phyloP scores from a whole-genome alignment of 2,329 filamentous ascomycete species.

The Penicillium rolfsii region DNA sequence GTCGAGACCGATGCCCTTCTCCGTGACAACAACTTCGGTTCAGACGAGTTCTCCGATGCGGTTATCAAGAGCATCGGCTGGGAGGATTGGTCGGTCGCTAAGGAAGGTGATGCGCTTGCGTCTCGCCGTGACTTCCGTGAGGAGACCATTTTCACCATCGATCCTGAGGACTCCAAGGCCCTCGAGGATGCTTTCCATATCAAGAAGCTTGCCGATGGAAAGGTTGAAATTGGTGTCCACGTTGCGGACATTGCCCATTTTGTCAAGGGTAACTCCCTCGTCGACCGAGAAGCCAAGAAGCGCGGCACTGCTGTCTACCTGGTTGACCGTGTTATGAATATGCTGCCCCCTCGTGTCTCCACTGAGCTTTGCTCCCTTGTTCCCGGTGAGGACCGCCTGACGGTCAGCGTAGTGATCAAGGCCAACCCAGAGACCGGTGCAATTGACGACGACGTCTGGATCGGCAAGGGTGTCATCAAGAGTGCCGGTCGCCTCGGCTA shows the following conservation, averaged over 20 bases:
- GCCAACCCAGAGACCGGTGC: conserved; percentile 82
- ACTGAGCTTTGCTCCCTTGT: conserved; percentile 84
- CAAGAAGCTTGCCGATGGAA: conserved; percentile 79
- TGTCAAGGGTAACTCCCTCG: conserved; percentile 91
- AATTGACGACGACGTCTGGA: conserved; percentile 85
- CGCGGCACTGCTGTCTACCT: conserved; percentile 94
- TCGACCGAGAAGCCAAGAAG: conserved; percentile 97
- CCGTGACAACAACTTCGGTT: conserved; percentile 97
- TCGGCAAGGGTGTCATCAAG: conserved; percentile 92
- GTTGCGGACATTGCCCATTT: conserved; percentile 96
- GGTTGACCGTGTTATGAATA: conserved; percentile 82
- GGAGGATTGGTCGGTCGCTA: conserved; percentile 85
- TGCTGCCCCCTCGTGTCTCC: conserved; percentile 85
- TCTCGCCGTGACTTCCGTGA: conserved; percentile 86
- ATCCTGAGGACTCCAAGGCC: conserved; percentile 83
- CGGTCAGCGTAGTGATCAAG: conserved; percentile 90
- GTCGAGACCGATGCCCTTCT: conserved; percentile 97
- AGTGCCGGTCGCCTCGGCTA: conserved; percentile 85
- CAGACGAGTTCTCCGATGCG: conserved; percentile 96
- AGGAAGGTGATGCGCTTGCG: conserved; percentile 77
- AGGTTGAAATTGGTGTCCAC: conserved; percentile 92
- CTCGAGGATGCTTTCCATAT: conserved; percentile 92
- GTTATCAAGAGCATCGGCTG: conserved; percentile 90
- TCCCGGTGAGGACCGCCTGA: conserved; percentile 85
- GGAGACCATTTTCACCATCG: conserved; percentile 88